These are phyloP conservation scores for Rubroboletus satanas DNA, from an alignment of 768 basidiomycete genomes.

Conservation along the genomic window DNA sequence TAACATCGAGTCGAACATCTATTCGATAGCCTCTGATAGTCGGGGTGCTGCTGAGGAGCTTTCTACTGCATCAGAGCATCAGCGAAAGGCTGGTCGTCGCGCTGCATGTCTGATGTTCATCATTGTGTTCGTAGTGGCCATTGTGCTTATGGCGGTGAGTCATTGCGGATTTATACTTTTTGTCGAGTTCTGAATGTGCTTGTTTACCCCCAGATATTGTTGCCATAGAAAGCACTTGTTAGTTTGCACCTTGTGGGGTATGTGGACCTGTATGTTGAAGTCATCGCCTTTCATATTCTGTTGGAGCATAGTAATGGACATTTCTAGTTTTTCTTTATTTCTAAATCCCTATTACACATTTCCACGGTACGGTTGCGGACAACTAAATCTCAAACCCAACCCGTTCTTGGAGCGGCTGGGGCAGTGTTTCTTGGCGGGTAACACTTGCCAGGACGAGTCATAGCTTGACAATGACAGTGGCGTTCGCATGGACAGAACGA, in stretches of 20 bases:
- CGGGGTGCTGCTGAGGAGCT: conserved; percentile 82
- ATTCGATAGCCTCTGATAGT: conserved; percentile 80
- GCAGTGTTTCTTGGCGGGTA: background rate
- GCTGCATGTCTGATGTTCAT: conserved; percentile 90
- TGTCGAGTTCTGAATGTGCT: background rate
- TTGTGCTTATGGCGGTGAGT: conserved; percentile 91
- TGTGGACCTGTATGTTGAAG: conserved; percentile 7
- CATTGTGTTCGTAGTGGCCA: conserved; percentile 76
- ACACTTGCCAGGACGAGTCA: background rate
- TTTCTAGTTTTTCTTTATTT: conserved; percentile 25
- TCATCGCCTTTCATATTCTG: background rate
- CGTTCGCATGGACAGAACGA: background rate
- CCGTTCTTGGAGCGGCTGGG: background rate
- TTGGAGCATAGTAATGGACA: conserved; percentile 14
- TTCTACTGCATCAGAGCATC: conserved; percentile 85
- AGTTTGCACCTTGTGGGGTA: background rate
- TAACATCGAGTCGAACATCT: conserved; percentile 93
- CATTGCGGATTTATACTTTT: background rate
- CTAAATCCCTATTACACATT: conserved; percentile 18
- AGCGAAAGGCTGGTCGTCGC: conserved; percentile 87
- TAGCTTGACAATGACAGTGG: background rate
- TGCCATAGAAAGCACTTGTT: conserved; percentile 17
- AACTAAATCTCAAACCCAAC: background rate
- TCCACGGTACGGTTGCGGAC: background rate
- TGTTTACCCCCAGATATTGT: conserved; percentile 16